Conservation (phyloP, 2,329 filamentous ascomycete species). For the Bimuria novae-zelandiae region DNA sequence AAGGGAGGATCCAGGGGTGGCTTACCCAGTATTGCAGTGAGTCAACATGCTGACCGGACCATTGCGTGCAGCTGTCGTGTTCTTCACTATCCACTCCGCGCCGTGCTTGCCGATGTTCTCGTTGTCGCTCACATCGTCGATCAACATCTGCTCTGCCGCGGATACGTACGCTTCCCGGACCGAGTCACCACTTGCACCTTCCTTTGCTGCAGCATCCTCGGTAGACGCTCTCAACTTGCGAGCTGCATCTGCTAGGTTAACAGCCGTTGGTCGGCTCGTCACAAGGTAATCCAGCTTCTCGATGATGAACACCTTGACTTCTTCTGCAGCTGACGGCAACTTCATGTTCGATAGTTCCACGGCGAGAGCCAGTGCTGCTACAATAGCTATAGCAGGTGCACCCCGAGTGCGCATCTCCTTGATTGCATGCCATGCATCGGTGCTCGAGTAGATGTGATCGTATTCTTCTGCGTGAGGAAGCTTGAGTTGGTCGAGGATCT, state of each 20-base stretch:
- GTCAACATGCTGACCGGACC: constrained; percentile 80
- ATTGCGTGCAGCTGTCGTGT: constrained; percentile 56
- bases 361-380: constrained; percentile 86
- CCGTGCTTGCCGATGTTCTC: constrained; percentile 81
- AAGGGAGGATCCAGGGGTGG: neutral
- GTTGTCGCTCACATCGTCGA: constrained; percentile 87
- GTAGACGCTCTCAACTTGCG: constrained; percentile 73
- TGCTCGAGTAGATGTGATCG: constrained; percentile 69
- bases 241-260: constrained; percentile 91
- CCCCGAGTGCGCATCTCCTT: constrained; percentile 78
- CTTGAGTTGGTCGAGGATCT: constrained; percentile 82
- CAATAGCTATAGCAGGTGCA: constrained; percentile 95
- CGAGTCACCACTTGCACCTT: constrained; percentile 52
- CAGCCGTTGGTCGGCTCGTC: constrained; percentile 87
- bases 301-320: constrained; percentile 70
- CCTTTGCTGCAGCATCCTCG: constrained; percentile 53
- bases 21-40: constrained; percentile 93
- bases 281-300: constrained; percentile 84
- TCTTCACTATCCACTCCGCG: constrained; percentile 76
- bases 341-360: constrained; percentile 74
- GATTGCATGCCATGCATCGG: constrained; percentile 82
- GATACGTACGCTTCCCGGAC: constrained; percentile 74
- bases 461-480: constrained; percentile 81
- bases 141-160: constrained; percentile 83
- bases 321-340: constrained; percentile 59